Evolutionary conservation across 164 flowering plant genomes (phyloP), one percentile per base, ranked within the genome.

Genomic region (Platanus orientalis): DNA sequence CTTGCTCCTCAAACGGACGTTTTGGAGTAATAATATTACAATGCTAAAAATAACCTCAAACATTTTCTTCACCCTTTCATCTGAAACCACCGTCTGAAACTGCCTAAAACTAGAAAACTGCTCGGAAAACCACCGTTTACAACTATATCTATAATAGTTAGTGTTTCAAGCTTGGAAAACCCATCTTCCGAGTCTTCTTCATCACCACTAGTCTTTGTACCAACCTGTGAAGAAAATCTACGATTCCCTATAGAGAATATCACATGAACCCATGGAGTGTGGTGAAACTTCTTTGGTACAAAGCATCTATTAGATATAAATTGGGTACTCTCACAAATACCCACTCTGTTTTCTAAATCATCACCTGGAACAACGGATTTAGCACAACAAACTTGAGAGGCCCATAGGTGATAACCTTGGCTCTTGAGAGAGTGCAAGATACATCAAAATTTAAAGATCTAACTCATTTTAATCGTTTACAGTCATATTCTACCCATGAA

Each of bases 81-180:
- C n/a, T n/a, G n/a, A n/a, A n/a, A n/a, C n/a, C n/a, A n/a, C n/a
- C n/a, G n/a, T n/a, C n/a, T n/a, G n/a, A n/a, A n/a, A n/a, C n/a
- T n/a, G n/a, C n/a, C n/a, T n/a, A n/a, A n/a, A n/a, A n/a, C n/a
- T n/a, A n/a, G n/a, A n/a, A n/a, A n/a, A n/a, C n/a, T n/a, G n/a
- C n/a, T n/a, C n/a, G n/a, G n/a, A n/a, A n/a, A n/a, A n/a, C n/a
- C n/a, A n/a, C n/a, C n/a, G n/a, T n/a, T n/a, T n/a, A n/a, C n/a
- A n/a, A n/a, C n/a, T n/a, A n/a, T n/a, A 16, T 62, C 68, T 28
- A 74, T 12, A 26, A 20, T 54, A 64, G 47, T 60, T n/a, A 81
- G 72, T 12, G 67, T 40, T 47, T 80, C 96, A 57, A 85, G 92
- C 69, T 92, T 96, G 57, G 96, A 88, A 66, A 92, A 90, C 14